These are phyloP conservation scores for Phytophthora melonis DNA, from an alignment of 352 stramenopile species.

Conservation along the genomic window DNA sequence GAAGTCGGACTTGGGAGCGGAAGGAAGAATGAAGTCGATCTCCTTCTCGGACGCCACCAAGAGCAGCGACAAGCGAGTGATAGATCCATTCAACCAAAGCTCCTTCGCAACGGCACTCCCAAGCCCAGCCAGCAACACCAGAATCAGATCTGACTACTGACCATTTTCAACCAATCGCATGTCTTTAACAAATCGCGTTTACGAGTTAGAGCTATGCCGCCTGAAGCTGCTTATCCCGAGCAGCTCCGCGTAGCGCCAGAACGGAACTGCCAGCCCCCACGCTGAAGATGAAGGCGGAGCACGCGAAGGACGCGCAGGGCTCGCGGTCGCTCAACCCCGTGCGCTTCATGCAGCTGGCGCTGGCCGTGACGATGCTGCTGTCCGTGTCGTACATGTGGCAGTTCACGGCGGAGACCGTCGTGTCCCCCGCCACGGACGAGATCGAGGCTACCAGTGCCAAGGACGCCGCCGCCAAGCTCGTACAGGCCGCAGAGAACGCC, in stretches of 20 bases:
- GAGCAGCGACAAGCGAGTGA: neutral
- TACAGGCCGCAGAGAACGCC: conserved; percentile 28
- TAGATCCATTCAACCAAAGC: neutral
- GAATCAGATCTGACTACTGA: conserved; percentile 18
- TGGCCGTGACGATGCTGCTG: conserved; percentile 65
- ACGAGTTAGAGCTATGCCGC: conserved; percentile 13
- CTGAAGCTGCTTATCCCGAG: conserved; percentile 1
- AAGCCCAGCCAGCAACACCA: neutral
- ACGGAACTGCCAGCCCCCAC: conserved; percentile 11
- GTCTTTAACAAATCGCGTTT: neutral
- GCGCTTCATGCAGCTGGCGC: conserved; percentile 78
- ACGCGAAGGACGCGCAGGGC: conserved; percentile 10
- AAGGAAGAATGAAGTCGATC: neutral
- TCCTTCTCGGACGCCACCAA: neutral
- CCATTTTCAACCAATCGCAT: conserved; percentile 22
- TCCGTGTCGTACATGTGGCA: conserved; percentile 78
- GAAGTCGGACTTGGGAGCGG: neutral
- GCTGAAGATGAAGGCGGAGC: conserved; percentile 40
- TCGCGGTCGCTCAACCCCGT: conserved; percentile 49
- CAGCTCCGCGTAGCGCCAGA: conserved; percentile 18
- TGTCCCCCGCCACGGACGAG: conserved; percentile 18
- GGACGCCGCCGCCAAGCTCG: conserved; percentile 34
- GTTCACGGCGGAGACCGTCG: conserved; percentile 60
- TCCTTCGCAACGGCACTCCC: neutral
- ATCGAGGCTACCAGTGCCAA: conserved; percentile 30